Conservation (phyloP, 768 basidiomycete species). For the Suillus clintonianus region DNA sequence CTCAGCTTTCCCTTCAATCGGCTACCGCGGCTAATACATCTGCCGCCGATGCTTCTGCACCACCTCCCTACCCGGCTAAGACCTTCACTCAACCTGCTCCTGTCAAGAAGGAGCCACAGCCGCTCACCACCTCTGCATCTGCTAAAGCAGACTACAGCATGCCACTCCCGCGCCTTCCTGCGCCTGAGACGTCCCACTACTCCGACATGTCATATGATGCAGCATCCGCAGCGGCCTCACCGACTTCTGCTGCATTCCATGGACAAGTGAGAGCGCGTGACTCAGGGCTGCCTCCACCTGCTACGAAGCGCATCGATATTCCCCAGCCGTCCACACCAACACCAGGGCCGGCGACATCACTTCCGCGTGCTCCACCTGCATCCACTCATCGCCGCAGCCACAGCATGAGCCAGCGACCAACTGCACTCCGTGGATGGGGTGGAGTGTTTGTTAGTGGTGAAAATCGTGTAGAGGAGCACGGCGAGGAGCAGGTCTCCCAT, state of each 20-base stretch:
- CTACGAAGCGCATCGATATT: conserved; percentile 35
- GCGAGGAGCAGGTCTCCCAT: conserved; percentile 46
- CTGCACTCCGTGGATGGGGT: conserved; percentile 53
- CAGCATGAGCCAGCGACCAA: conserved; percentile 77
- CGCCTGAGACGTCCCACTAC: conserved; percentile 80
- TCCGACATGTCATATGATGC: conserved; percentile 81
- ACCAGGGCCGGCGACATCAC: conserved; percentile 28
- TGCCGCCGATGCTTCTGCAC: conserved; percentile 20
- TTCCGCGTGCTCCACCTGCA: conserved; percentile 73
- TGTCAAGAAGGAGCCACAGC: conserved; percentile 33
- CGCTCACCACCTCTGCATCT: conserved; percentile 27
- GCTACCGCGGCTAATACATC: conserved; percentile 19
- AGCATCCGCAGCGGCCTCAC: conserved; percentile 47
- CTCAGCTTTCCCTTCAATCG: conserved; percentile 68
- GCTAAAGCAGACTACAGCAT: conserved; percentile 75
- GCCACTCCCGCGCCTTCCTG: conserved; percentile 78
- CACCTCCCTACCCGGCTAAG: conserved; percentile 22
- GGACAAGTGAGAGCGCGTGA: conserved; percentile 69
- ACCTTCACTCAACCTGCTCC: conserved; percentile 33
- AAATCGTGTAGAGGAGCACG: conserved; percentile 45
- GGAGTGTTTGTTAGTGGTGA: conserved; percentile 55
- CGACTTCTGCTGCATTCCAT: conserved; percentile 60
- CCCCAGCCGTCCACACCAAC: conserved; percentile 20
- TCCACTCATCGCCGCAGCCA: conserved; percentile 83
- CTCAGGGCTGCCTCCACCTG: conserved; percentile 48